Percentiles rank a stretch among this genome's conserved stretches.
Evolutionary conservation across 1,284 basidiomycete genomes (phyloP).

Genomic region (Puccinia horiana): DNA sequence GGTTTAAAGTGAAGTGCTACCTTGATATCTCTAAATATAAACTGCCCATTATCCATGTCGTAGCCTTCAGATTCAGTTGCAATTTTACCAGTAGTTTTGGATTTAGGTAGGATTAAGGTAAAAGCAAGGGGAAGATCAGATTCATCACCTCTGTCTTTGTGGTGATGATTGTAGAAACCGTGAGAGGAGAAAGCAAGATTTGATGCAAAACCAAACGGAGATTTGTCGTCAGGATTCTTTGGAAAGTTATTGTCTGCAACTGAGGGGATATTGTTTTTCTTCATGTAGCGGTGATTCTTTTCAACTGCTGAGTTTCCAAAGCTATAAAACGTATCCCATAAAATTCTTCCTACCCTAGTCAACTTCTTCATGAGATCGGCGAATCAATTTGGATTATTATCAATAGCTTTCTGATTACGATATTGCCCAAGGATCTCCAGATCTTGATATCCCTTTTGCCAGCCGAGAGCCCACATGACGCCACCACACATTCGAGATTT

Average conservation of each 20-base stretch:
- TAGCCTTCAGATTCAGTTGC: constrained; percentile 11
- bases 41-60: background rate
- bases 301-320: constrained; percentile 15
- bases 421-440: constrained; percentile 25
- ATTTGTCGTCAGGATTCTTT: constrained; percentile 4
- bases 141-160: constrained; percentile 16
- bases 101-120: constrained; percentile 6
- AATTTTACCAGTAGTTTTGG: constrained; percentile 14
- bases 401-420: background rate
- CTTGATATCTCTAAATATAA: constrained; percentile 11
- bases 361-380: background rate
- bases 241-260: constrained; percentile 11
- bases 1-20: constrained; percentile 27
- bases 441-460: constrained; percentile 1
- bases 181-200: constrained; percentile 1
- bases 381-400: background rate
- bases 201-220: constrained; percentile 13
- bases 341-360: background rate
- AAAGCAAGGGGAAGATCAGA: constrained; percentile 24
- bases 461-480: background rate
- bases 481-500: constrained; percentile 16
- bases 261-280: constrained; percentile 8
- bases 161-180: constrained; percentile 24
- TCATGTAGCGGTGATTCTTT: constrained; percentile 11
- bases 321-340: constrained; percentile 1